These are phyloP conservation scores for Metroxylon sagu DNA, from an alignment of 176 grass and related monocot species.

Conservation along the genomic window DNA sequence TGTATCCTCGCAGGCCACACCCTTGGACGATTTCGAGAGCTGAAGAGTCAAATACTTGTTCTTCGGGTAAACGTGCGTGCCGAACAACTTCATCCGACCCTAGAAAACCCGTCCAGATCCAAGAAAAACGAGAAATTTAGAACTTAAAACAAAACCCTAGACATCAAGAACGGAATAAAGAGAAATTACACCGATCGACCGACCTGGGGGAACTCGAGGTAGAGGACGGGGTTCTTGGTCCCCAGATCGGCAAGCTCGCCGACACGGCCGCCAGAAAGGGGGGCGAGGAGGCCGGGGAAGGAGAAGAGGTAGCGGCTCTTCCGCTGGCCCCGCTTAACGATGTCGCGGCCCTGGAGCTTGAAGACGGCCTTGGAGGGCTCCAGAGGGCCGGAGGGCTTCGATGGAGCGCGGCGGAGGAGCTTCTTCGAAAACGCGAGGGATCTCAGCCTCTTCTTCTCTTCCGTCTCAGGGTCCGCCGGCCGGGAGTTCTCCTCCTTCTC, in stretches of 20 bases:
- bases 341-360: conserved; percentile 71
- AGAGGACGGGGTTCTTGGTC: conserved; percentile 70
- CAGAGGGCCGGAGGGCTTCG: conserved; percentile 23
- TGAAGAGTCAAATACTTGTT: conserved; percentile 98
- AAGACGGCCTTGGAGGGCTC: conserved; percentile 42
- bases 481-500: conserved; percentile 7
- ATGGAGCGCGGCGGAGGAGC: conserved; percentile 42
- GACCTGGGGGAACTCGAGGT: conserved; percentile 84
- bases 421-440: conserved; percentile 59
- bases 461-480: conserved; percentile 35
- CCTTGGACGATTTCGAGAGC: conserved; percentile 68
- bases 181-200: neutral
- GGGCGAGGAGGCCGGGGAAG: conserved; percentile 76
- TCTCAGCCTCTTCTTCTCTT: conserved; percentile 49
- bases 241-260: conserved; percentile 85
- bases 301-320: conserved; percentile 89
- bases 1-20: conserved; percentile 74
- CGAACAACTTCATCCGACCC: conserved; percentile 92
- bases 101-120: neutral
- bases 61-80: conserved; percentile 91
- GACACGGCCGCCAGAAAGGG: conserved; percentile 40
- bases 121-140: too few species aligned
- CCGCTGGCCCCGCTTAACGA: conserved; percentile 67
- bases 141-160: neutral
- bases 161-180: neutral